These are phyloP conservation scores for Lenzites betulinus DNA, from an alignment of 768 basidiomycete genomes.

Conservation along the genomic window DNA sequence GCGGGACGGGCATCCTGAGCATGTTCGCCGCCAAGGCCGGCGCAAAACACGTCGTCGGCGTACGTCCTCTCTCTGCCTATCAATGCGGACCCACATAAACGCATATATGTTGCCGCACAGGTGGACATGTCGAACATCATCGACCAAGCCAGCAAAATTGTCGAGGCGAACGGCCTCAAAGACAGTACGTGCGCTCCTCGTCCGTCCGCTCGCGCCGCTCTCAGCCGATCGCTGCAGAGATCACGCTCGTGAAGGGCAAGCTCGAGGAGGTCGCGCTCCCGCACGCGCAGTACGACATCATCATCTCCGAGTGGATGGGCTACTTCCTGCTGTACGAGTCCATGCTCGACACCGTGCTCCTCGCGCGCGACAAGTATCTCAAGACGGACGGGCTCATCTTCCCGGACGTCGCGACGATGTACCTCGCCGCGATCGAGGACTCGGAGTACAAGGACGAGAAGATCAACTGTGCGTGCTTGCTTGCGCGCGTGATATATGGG, in stretches of 20 bases:
- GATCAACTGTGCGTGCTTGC: conserved; percentile 83
- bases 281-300: conserved; percentile 92
- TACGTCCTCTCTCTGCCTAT: conserved; percentile 40
- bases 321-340: conserved; percentile 99
- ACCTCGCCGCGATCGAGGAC: conserved; percentile 97
- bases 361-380: conserved; percentile 96
- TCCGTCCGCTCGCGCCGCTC: too few relatives aligned
- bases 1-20: conserved; percentile 96
- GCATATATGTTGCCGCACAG: conserved; percentile 37
- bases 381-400: conserved; percentile 91
- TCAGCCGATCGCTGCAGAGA: conserved; percentile 49
- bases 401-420: conserved; percentile 92
- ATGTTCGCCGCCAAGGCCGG: conserved; percentile 99
- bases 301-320: conserved; percentile 99
- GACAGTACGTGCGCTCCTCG: conserved; percentile 63
- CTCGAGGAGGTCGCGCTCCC: conserved; percentile 92
- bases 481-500: not conserved
- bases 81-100: not conserved
- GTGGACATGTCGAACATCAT: conserved; percentile 99
- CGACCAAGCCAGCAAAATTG: conserved; percentile 97
- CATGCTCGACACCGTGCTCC: conserved; percentile 97
- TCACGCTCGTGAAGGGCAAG: conserved; percentile 97
- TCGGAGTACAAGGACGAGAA: conserved; percentile 99
- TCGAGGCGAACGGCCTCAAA: conserved; percentile 94
- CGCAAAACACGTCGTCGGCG: conserved; percentile 91